Base-by-base conservation (phyloP, 1,284 basidiomycete genomes). In the Tetrapyrgos nigripes region DNA sequence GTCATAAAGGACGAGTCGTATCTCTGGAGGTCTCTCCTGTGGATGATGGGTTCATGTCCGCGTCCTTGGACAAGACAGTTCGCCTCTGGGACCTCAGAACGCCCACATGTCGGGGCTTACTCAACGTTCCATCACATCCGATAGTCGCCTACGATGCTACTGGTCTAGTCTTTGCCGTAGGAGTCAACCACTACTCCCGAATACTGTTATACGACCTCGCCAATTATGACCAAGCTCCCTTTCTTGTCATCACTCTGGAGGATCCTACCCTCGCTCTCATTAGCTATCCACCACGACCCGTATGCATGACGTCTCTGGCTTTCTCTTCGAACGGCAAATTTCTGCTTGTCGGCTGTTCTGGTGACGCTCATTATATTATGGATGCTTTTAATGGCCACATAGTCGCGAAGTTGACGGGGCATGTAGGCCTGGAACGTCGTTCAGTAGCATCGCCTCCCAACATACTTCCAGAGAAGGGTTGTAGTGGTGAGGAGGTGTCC, bases 1-100 rank as follows among this genome's bases (percentile, higher is more conserved):
- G 97, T 0, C 97, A 99, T 77, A 95, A 90, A 66, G 89, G 84
- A 50, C 85, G 88, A 58, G 97, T 99, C 3, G 84, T 93, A 24
- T 96, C 96, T 0, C 77, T 99, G 13, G 92, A 97, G 69, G 90
- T 98, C 67, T 96, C 93, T 3, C 97, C 97, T 0, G 83, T 91
- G 2, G 93, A 98, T 69, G 97, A 99, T 69, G 93, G 93, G 0
- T 98, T 99, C 76, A 88, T 99, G 80, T 97, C 96, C 6, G 93
- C 89, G 1, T 94, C 96, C 0, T 82, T 93, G 66, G 96, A 99
- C 78, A 94, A 93, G 66, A 96, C 95, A 1, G 95, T 99, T n/a
- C 85, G 95, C 37, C 76, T 99, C 21, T 99, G 97, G 97, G 97
- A 99, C 74, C 80, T 98, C 45, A 88, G 96, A 33, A 81, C 88